A percentile compares a stretch with the other conserved stretches of the same genome.
Evolutionary conservation across 2,329 filamentous ascomycete species (phyloP).

Genomic region (Sporothrix pallida): DNA sequence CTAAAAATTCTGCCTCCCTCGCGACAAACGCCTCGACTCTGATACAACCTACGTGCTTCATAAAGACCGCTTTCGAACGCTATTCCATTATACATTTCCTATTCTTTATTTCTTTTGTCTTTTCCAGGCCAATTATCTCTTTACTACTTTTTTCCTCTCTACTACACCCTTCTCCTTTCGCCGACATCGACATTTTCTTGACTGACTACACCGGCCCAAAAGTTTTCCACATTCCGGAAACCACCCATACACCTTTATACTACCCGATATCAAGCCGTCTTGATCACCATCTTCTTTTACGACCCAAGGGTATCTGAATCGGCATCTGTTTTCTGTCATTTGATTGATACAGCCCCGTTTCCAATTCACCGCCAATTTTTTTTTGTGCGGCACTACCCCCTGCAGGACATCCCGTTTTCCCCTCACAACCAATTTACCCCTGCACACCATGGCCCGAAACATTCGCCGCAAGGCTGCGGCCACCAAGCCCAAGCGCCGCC

Average conservation of each 20-base stretch:
- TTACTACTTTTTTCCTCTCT: not conserved
- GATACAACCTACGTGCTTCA: constrained; percentile 41
- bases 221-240: not conserved
- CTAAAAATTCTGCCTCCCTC: constrained; percentile 30
- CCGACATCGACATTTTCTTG: constrained; percentile 5
- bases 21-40: constrained; percentile 45
- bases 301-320: too few relatives aligned
- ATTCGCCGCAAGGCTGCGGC: constrained; percentile 54
- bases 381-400: constrained; percentile 37
- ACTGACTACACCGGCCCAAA: not conserved
- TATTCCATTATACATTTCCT: constrained; percentile 1
- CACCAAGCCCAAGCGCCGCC: constrained; percentile 55
- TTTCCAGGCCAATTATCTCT: not conserved
- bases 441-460: constrained; percentile 59
- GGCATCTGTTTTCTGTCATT: not conserved
- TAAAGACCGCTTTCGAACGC: constrained; percentile 5
- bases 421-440: constrained; percentile 37
- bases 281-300: not conserved
- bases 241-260: not conserved
- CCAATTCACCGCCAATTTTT: constrained; percentile 47
- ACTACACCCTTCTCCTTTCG: not conserved
- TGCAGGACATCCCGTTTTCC: constrained; percentile 23
- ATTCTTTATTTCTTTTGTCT: constrained; percentile 35
- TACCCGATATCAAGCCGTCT: not conserved
- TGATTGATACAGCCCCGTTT: constrained; percentile 1